These are phyloP conservation scores for Populus nigra DNA, from an alignment of 345 rosid genomes.

Conservation along the genomic window DNA sequence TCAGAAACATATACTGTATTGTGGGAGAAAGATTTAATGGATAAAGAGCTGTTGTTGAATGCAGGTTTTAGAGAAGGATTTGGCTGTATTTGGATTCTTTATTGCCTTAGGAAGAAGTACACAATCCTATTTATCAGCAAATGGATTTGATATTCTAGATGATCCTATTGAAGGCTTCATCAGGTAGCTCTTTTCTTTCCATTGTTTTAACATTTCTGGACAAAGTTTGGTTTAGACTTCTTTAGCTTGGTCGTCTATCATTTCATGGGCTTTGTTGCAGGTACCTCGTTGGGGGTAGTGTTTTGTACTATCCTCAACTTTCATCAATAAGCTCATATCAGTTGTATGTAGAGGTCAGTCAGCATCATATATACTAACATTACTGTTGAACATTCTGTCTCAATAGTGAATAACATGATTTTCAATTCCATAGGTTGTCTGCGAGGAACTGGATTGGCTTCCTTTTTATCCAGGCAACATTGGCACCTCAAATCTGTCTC, in stretches of 20 bases:
- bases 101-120: conserved; percentile 90
- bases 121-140: conserved; percentile 60
- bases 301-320: conserved; percentile 88
- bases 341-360: conserved; percentile 88
- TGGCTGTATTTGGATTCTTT: conserved; percentile 97
- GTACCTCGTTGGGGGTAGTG: conserved; percentile 90
- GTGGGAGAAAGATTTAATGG: not conserved
- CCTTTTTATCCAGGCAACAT: conserved; percentile 59
- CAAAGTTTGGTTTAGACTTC: conserved; percentile 11
- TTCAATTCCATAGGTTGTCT: conserved; percentile 62
- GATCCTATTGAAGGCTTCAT: conserved; percentile 68
- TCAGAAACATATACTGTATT: conserved; percentile 2
- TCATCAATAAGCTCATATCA: conserved; percentile 94
- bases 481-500: conserved; percentile 41
- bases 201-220: conserved; percentile 7
- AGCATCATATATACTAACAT: not conserved
- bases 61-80: conserved; percentile 93
- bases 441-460: conserved; percentile 97
- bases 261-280: conserved; percentile 36
- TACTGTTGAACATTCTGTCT: not conserved
- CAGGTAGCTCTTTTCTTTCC: conserved; percentile 49
- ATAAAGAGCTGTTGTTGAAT: conserved; percentile 15
- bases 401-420: conserved; percentile 11
- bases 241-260: conserved; percentile 10
- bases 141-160: conserved; percentile 63